These are phyloP conservation scores for Camelina laxa DNA, from an alignment of 345 rosid species.

Conservation along the genomic window DNA sequence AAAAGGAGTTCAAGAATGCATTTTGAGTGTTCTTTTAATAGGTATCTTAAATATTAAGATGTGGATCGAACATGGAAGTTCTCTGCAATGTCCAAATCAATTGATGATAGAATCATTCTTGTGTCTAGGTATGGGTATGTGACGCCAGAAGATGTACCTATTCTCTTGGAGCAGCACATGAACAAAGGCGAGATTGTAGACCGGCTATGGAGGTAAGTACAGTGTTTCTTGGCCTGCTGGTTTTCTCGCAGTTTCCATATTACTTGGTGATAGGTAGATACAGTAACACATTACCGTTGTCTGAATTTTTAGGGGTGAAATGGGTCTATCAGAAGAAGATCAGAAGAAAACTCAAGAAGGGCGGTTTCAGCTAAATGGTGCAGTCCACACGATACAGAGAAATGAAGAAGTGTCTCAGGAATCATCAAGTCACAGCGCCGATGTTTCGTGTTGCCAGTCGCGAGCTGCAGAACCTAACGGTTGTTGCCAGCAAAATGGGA, in stretches of 20 bases:
- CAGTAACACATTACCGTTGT: constrained; percentile 14
- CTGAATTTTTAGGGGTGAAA: constrained; percentile 72
- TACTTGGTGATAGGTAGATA: constrained; percentile 7
- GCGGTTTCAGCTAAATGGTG: constrained; percentile 60
- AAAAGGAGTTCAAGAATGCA: background rate
- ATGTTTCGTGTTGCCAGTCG: constrained; percentile 39
- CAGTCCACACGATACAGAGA: constrained; percentile 32
- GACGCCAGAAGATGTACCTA: constrained; percentile 80
- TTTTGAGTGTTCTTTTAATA: constrained; percentile 11
- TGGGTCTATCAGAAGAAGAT: constrained; percentile 87
- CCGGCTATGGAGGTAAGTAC: constrained; percentile 76
- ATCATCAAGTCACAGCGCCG: constrained; percentile 40
- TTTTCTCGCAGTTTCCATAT: background rate
- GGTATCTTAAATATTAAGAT: constrained; percentile 5
- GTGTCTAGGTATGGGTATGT: constrained; percentile 87
- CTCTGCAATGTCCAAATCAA: background rate
- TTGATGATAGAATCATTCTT: constrained; percentile 15
- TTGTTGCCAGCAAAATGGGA: constrained; percentile 74
- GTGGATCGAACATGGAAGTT: background rate
- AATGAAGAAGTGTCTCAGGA: constrained; percentile 44
- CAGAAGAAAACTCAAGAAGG: constrained; percentile 66
- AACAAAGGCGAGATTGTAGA: constrained; percentile 86
- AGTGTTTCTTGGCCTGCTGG: constrained; percentile 22
- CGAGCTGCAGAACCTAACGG: constrained; percentile 49
- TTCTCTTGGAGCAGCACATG: constrained; percentile 79